Conservation (phyloP, 768 basidiomycete genomes). For the Leucocoprinus sp. region DNA sequence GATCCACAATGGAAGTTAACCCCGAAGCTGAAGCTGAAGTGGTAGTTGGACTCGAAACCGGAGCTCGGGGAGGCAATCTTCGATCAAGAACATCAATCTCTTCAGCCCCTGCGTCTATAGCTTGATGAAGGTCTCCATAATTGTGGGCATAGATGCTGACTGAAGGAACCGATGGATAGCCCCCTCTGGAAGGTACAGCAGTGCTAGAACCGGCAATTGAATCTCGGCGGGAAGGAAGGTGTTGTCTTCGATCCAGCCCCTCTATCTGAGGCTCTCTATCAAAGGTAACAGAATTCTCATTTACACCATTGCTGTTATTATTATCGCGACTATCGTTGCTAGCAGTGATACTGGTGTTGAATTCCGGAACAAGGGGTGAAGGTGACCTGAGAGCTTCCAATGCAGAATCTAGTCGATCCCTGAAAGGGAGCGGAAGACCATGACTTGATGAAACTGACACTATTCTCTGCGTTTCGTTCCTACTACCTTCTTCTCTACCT, state of each 20-base stretch:
- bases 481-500: background rate
- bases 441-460: constrained; percentile 1
- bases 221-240: too few relatives aligned
- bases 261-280: background rate
- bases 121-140: too few relatives aligned
- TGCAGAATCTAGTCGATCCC: constrained; percentile 9
- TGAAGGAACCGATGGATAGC: too few relatives aligned
- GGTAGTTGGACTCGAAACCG: too few relatives aligned
- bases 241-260: background rate
- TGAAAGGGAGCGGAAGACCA: constrained; percentile 1
- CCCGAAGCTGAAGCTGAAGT: too few relatives aligned
- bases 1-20: too few relatives aligned
- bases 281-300: background rate
- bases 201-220: too few relatives aligned
- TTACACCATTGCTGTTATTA: background rate
- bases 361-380: constrained; percentile 7
- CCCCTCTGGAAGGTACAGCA: too few relatives aligned
- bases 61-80: too few relatives aligned
- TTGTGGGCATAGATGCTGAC: too few relatives aligned
- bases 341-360: background rate
- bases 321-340: background rate
- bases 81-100: too few relatives aligned
- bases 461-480: background rate
- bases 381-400: constrained; percentile 9
- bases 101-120: too few relatives aligned